phyloP scores from a whole-genome alignment of 139 green algal genomes.

The Chlamydomonas schloesseri region DNA sequence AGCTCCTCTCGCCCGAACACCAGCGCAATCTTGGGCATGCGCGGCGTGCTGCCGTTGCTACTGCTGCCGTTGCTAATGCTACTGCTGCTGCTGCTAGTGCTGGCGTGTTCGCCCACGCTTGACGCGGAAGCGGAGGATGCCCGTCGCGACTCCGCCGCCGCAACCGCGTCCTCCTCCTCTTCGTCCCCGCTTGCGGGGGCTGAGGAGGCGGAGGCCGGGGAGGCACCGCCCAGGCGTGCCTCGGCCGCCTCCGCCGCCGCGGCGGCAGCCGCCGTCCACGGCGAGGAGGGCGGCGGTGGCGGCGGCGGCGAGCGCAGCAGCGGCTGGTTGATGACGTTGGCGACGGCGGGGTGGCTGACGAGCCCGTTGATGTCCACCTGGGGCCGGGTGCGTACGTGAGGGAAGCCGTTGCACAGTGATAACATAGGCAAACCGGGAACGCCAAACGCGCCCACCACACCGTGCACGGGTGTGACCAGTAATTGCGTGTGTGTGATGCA shows the following conservation, averaged over 20 bases:
- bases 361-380: conserved; percentile 44
- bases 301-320: neutral
- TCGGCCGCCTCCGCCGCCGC: conserved; percentile 21
- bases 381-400: no score
- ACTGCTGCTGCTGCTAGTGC: neutral
- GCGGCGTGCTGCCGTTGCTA: neutral
- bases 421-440: no score
- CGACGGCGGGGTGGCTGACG: conserved; percentile 13
- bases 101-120: neutral
- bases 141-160: neutral
- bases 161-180: neutral
- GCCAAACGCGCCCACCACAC: no score
- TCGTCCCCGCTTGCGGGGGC: neutral
- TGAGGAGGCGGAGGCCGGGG: neutral
- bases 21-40: conserved; percentile 56
- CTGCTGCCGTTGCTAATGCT: neutral
- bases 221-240: neutral
- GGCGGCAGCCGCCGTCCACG: neutral
- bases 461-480: no score
- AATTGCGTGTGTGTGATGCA: no score
- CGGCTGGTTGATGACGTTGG: neutral
- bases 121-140: neutral
- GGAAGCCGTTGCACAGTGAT: no score
- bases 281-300: conserved; percentile 12
- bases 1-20: conserved; percentile 79